A percentile compares a stretch with the other conserved stretches of the same genome.
Evolutionary conservation across 176 grass and related monocot species (phyloP).

Genomic region (Pontederia paniculata): DNA sequence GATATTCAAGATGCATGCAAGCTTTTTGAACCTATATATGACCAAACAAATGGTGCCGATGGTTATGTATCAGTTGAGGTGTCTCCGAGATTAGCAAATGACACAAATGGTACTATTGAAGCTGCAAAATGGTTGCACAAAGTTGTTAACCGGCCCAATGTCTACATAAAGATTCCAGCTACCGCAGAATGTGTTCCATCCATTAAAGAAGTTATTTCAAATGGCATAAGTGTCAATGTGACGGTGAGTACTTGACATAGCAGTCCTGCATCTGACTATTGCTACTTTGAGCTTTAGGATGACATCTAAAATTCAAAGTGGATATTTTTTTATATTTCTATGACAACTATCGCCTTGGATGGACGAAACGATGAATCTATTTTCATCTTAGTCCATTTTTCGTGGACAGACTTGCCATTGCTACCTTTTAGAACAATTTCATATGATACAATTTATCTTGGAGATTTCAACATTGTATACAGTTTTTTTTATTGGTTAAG

Average conservation of each 20-base stretch:
- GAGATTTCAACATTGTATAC: no score
- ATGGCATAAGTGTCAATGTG: constrained; percentile 92
- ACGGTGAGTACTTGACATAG: constrained; percentile 45
- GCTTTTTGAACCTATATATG: constrained; percentile 85
- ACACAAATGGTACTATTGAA: constrained; percentile 75
- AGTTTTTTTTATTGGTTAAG: no score
- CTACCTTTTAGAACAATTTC: no score
- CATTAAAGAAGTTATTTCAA: constrained; percentile 73
- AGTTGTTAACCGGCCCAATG: constrained; percentile 68
- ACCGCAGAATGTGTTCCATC: constrained; percentile 94
- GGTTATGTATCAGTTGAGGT: constrained; percentile 98
- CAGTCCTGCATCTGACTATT: background rate
- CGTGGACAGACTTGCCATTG: no score
- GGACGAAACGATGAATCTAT: no score
- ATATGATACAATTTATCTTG: no score
- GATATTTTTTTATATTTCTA: no score
- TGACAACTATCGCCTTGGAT: no score
- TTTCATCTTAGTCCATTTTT: no score
- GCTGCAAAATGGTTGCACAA: constrained; percentile 95
- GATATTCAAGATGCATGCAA: constrained; percentile 96
- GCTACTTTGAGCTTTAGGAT: background rate
- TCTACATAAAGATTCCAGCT: constrained; percentile 98
- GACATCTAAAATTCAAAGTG: background rate
- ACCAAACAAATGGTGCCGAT: constrained; percentile 69
- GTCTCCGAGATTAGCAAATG: constrained; percentile 88